phyloP scores from a whole-genome alignment of 2,329 filamentous ascomycete genomes.

The Exophiala dermatitidis region DNA sequence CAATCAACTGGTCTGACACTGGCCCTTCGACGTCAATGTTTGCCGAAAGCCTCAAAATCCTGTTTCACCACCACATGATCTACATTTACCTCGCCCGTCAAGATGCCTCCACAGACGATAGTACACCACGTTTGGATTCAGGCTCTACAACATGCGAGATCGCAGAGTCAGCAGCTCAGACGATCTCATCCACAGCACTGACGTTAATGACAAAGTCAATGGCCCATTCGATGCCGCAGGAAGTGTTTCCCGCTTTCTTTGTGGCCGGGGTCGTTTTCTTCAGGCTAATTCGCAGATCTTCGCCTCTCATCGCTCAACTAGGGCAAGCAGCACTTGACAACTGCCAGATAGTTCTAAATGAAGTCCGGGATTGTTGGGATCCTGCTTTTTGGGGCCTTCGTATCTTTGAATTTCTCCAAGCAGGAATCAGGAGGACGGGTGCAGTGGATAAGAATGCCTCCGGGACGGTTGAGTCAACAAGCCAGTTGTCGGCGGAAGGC shows the following conservation, averaged over 20 bases:
- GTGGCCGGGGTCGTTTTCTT: constrained; percentile 18
- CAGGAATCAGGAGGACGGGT: not conserved
- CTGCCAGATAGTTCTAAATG: constrained; percentile 14
- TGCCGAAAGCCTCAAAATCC: constrained; percentile 11
- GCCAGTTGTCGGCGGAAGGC: not conserved
- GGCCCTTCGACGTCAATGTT: constrained; percentile 8
- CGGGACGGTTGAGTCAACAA: not conserved
- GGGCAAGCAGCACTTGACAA: constrained; percentile 13
- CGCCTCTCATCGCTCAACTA: constrained; percentile 6
- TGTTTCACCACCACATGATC: constrained; percentile 15
- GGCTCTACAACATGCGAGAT: constrained; percentile 3
- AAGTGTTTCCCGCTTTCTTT: constrained; percentile 16
- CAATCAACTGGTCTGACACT: constrained; percentile 7
- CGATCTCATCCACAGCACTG: constrained; percentile 10
- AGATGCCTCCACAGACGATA: not conserved
- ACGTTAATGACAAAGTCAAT: constrained; percentile 12
- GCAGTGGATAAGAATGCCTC: not conserved
- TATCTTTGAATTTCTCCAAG: constrained; percentile 19
- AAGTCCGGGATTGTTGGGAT: constrained; percentile 15
- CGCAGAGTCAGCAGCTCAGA: constrained; percentile 13
- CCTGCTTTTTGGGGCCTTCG: constrained; percentile 14
- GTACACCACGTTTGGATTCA: not conserved
- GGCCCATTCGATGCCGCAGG: constrained; percentile 10
- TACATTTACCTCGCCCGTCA: constrained; percentile 6
- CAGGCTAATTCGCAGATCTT: constrained; percentile 5